Evolutionary conservation across 345 rosid genomes (phyloP), one percentile per base, ranked within the genome.

Genomic region (Orychophragmus violaceus): DNA sequence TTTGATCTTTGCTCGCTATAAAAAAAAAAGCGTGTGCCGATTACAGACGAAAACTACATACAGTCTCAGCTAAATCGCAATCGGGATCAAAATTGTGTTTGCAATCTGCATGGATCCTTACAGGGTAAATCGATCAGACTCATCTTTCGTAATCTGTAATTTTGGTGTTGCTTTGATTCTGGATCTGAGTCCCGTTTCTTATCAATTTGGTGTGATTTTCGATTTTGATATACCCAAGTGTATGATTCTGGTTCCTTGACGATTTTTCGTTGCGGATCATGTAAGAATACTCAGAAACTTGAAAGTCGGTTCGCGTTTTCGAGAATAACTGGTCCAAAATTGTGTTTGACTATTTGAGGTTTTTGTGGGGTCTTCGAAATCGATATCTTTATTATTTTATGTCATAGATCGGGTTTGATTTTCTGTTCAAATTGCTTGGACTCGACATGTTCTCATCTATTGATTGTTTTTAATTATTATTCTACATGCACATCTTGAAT

Each of bases 71-170:
- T 37, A 37, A 37, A 37, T 1, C 17, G n/a, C 50, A 32, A 19
- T 58, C 12, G 9, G 9, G 45, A 59, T 59, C n/a, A 27, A 48
- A 9, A 14, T 6, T 13, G 8, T 72, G 52, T 45, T 48, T 49
- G 42, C 67, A 57, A n/a, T n/a, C n/a, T 52, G 19, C 46, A 82
- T 82, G 85, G 83, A 82, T 82, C 83, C 85, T 9, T 69, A 69
- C 81, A 82, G 11, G 72, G 68, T 75, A 55, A n/a, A 61, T 62
- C 39, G 37, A 48, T 72, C 5, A 28, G 30, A 2, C 30, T 28
- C 30, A 5, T 28, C 14, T 18, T 60, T 29, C 55, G 27, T 50
- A 2, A 39, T 69, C 32, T 69, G 59, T 25, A 4, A 12, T 46
- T 39, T 33, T 46, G 5, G 5, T 11, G 3, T 23, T 33, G 1